Evolutionary conservation across 2,329 filamentous ascomycete species (phyloP).

Genomic region (Mollisia scopiformis): DNA sequence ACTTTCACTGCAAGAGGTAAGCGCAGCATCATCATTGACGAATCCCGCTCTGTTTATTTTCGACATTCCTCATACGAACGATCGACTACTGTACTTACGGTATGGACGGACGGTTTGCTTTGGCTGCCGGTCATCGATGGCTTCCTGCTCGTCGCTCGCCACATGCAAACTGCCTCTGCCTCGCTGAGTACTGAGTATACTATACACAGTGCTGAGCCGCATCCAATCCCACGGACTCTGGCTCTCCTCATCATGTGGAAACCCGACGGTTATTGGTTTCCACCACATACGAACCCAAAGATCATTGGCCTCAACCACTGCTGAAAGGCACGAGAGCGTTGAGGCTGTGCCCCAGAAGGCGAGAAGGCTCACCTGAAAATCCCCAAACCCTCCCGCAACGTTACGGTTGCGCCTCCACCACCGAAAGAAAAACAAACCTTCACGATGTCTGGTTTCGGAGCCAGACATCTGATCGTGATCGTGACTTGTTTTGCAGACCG

Average conservation of each 20-base stretch:
- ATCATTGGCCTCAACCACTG: slow-evolving; percentile 5
- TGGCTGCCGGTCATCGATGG: slow-evolving; percentile 6
- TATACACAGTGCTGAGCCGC: not conserved
- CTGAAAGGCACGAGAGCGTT: slow-evolving; percentile 2
- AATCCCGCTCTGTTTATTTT: not conserved
- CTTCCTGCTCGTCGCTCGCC: not conserved
- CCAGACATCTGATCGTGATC: slow-evolving; percentile 7
- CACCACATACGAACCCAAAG: not conserved
- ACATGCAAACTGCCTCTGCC: not conserved
- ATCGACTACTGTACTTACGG: too few species aligned
- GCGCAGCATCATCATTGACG: not conserved
- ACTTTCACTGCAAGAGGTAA: not conserved
- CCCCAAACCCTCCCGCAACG: too few species aligned
- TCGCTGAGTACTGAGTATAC: too few species aligned
- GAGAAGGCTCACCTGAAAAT: not conserved
- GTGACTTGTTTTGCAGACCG: not conserved
- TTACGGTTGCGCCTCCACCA: slow-evolving; percentile 10
- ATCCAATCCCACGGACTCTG: not conserved
- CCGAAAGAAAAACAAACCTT: not conserved
- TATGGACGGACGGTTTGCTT: too few species aligned
- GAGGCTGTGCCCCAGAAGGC: slow-evolving; percentile 14
- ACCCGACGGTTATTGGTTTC: slow-evolving; percentile 2
- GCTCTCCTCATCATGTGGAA: not conserved
- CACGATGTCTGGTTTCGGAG: not conserved
- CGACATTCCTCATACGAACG: not conserved